These are phyloP conservation scores for Coffea eugenioides DNA, from an alignment of 257 asterid species.

Conservation along the genomic window DNA sequence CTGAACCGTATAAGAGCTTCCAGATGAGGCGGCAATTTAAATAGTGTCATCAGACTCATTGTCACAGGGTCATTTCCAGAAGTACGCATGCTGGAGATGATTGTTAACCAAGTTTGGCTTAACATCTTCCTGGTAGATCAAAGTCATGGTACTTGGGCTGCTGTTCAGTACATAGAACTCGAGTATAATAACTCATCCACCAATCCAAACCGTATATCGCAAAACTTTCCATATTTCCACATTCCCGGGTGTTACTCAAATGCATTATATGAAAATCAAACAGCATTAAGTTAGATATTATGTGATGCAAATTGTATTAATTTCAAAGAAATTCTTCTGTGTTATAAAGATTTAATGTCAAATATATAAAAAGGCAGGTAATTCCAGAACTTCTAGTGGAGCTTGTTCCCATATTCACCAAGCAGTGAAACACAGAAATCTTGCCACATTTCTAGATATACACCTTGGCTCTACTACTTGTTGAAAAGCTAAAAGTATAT, in stretches of 20 bases:
- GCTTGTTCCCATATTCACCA: not conserved
- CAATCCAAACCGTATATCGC: not conserved
- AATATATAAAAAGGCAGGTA: not conserved
- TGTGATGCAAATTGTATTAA: not conserved
- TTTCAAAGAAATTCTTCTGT: not conserved
- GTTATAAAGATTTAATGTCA: not conserved
- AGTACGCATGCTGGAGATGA: not conserved
- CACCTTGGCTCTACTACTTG: not conserved
- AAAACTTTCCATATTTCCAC: not conserved
- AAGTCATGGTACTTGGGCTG: not conserved
- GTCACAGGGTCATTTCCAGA: not conserved
- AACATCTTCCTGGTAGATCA: not conserved
- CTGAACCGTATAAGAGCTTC: not conserved
- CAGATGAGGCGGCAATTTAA: not conserved
- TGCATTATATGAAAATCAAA: not conserved
- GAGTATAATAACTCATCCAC: not conserved
- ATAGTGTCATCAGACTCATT: not conserved
- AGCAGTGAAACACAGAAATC: not conserved
- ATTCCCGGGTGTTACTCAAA: not conserved
- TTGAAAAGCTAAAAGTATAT: not conserved
- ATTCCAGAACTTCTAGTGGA: not conserved
- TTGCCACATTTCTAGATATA: not conserved
- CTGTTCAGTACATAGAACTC: not conserved
- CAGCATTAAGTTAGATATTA: not conserved
- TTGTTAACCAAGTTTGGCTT: not conserved